Percentiles rank a stretch among this genome's conserved stretches.
phyloP scores from a whole-genome alignment of 768 basidiomycete genomes.

The Rhizopogon roseolus region DNA sequence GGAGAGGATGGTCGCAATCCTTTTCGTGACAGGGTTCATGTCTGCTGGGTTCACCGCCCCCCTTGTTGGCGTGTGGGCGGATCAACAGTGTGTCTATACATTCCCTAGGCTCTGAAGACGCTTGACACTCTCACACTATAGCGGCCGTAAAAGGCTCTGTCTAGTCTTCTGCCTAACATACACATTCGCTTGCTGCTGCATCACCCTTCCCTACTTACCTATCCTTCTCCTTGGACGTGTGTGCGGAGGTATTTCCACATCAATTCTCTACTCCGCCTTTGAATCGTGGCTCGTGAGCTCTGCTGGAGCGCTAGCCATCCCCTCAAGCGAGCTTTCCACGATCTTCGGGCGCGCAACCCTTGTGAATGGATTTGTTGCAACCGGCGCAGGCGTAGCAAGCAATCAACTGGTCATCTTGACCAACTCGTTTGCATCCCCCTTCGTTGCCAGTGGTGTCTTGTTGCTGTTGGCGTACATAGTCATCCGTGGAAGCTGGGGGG shows the following conservation, averaged over 20 bases:
- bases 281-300: slow-evolving; percentile 76
- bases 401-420: slow-evolving; percentile 57
- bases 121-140: slow-evolving; percentile 18
- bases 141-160: slow-evolving; percentile 65
- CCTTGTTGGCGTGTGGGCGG: slow-evolving; percentile 72
- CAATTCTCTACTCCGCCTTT: slow-evolving; percentile 72
- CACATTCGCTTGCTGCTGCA: slow-evolving; percentile 51
- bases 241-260: slow-evolving; percentile 67
- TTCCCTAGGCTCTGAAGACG: background rate
- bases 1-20: slow-evolving; percentile 58
- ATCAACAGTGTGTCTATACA: slow-evolving; percentile 52
- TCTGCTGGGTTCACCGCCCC: slow-evolving; percentile 69
- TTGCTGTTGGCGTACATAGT: slow-evolving; percentile 51
- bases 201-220: slow-evolving; percentile 52
- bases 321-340: slow-evolving; percentile 53
- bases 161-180: slow-evolving; percentile 72
- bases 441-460: slow-evolving; percentile 55
- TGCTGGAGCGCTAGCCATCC: slow-evolving; percentile 44
- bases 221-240: slow-evolving; percentile 60
- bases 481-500: slow-evolving; percentile 56
- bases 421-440: slow-evolving; percentile 55
- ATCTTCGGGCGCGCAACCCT: slow-evolving; percentile 74
- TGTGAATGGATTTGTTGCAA: slow-evolving; percentile 69
- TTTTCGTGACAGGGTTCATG: slow-evolving; percentile 76
- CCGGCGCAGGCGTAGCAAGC: slow-evolving; percentile 59